Evolutionary conservation across 2,329 filamentous ascomycete genomes (phyloP).

Genomic region (Geosmithia putterillii): DNA sequence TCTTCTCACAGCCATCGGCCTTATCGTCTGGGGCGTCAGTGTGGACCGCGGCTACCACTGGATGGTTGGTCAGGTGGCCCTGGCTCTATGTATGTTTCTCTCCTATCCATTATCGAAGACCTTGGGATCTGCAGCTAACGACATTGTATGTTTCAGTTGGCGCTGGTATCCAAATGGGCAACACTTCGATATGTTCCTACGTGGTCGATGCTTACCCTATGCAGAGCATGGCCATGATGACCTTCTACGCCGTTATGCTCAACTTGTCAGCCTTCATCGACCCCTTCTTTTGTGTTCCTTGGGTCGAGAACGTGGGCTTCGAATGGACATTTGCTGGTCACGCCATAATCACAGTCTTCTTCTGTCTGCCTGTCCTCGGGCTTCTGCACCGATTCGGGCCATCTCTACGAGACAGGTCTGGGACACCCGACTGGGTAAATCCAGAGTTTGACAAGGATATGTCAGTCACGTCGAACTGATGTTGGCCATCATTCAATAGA

Average conservation of each 20-base stretch:
- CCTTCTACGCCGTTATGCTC: slow-evolving; percentile 40
- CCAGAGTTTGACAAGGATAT: slow-evolving; percentile 17
- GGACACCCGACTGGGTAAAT: slow-evolving; percentile 30
- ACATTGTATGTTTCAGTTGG: slow-evolving; percentile 23
- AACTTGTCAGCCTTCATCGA: slow-evolving; percentile 34
- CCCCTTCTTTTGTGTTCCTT: slow-evolving; percentile 36
- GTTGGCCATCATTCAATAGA: too few relatives aligned
- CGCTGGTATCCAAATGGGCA: slow-evolving; percentile 43
- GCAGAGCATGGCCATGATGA: slow-evolving; percentile 39
- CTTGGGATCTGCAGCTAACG: neutral
- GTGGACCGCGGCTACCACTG: slow-evolving; percentile 40
- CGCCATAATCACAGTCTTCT: slow-evolving; percentile 29
- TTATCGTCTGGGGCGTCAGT: slow-evolving; percentile 42
- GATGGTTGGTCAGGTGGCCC: slow-evolving; percentile 42
- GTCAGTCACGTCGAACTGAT: too few relatives aligned
- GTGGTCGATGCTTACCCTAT: slow-evolving; percentile 42
- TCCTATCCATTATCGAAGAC: neutral
- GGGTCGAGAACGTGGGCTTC: slow-evolving; percentile 30
- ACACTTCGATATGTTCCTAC: slow-evolving; percentile 38
- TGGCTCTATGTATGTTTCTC: slow-evolving; percentile 33
- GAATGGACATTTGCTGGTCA: slow-evolving; percentile 38
- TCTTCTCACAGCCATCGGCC: slow-evolving; percentile 31
- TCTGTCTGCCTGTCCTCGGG: slow-evolving; percentile 22
- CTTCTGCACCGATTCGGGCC: slow-evolving; percentile 26
- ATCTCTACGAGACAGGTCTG: slow-evolving; percentile 18